These are phyloP conservation scores for Leishmania arabica DNA, from an alignment of 208 protist genomes.

Conservation along the genomic window DNA sequence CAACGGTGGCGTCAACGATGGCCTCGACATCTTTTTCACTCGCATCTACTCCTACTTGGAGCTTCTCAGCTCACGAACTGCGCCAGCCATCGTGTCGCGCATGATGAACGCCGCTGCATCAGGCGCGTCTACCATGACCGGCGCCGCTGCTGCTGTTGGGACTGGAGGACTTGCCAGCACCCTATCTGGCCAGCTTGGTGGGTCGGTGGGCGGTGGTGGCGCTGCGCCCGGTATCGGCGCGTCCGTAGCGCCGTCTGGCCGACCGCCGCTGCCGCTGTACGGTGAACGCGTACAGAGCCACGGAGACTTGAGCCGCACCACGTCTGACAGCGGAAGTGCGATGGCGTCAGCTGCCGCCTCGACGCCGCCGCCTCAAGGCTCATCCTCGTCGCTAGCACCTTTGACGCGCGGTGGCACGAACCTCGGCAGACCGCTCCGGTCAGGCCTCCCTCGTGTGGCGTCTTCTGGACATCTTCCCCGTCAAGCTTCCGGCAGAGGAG, in stretches of 20 bases:
- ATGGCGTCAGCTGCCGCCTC: background rate
- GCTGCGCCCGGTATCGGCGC: background rate
- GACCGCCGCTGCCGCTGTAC: constrained; percentile 20
- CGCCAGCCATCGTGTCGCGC: constrained; percentile 32
- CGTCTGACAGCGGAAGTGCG: background rate
- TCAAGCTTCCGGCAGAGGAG: background rate
- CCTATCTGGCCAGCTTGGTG: background rate
- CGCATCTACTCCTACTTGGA: constrained; percentile 72
- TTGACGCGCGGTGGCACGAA: background rate
- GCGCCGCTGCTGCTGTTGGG: background rate
- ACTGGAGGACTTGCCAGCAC: background rate
- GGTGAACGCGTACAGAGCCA: constrained; percentile 17
- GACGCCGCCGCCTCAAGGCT: background rate
- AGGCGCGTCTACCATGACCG: background rate
- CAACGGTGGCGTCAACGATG: constrained; percentile 61
- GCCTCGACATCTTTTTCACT: constrained; percentile 76
- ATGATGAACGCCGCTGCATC: constrained; percentile 25
- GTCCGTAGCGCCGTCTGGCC: background rate
- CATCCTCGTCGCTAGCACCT: background rate
- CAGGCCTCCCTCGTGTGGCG: background rate
- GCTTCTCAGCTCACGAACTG: constrained; percentile 50
- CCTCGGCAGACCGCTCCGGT: background rate
- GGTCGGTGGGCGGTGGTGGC: background rate
- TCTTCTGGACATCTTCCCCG: constrained; percentile 1
- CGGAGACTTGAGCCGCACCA: constrained; percentile 1